Conservation (phyloP, 768 basidiomycete genomes). For the Pleurotus ostreatus region DNA sequence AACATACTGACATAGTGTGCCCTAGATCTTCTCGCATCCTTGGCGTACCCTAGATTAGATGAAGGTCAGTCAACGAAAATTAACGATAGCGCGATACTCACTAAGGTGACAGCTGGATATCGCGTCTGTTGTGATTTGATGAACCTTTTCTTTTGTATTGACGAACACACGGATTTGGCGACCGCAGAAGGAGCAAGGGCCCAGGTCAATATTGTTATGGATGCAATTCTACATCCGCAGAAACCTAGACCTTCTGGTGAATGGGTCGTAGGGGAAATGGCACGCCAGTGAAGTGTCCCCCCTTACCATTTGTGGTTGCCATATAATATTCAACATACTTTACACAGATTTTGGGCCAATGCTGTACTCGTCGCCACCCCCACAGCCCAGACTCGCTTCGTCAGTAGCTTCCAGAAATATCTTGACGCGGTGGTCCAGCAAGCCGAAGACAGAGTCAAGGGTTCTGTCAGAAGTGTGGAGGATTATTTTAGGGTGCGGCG, state of each 20-base stretch:
- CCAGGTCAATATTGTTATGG: constrained; percentile 29
- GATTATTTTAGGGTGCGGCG: constrained; percentile 37
- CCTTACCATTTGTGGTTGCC: background rate
- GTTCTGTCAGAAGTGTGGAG: constrained; percentile 30
- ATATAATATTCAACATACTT: background rate
- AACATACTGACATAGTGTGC: too few species aligned
- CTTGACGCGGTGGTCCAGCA: constrained; percentile 34
- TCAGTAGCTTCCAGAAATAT: constrained; percentile 31
- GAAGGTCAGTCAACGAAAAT: constrained; percentile 23
- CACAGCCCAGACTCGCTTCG: constrained; percentile 26
- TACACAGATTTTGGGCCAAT: constrained; percentile 29
- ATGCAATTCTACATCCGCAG: constrained; percentile 33
- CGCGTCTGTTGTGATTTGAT: constrained; percentile 45
- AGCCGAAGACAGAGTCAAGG: constrained; percentile 31
- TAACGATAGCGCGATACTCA: background rate
- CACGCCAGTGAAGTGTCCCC: constrained; percentile 29
- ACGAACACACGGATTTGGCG: constrained; percentile 45
- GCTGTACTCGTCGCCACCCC: constrained; percentile 19
- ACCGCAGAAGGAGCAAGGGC: constrained; percentile 22
- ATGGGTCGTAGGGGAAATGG: constrained; percentile 33
- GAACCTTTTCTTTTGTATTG: constrained; percentile 45
- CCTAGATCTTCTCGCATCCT: constrained; percentile 32
- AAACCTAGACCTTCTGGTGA: constrained; percentile 30
- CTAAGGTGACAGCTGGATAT: constrained; percentile 17
- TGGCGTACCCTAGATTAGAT: constrained; percentile 28